Base-by-base conservation (phyloP, 2,329 filamentous ascomycete species). In the Colletotrichum tanaceti region DNA sequence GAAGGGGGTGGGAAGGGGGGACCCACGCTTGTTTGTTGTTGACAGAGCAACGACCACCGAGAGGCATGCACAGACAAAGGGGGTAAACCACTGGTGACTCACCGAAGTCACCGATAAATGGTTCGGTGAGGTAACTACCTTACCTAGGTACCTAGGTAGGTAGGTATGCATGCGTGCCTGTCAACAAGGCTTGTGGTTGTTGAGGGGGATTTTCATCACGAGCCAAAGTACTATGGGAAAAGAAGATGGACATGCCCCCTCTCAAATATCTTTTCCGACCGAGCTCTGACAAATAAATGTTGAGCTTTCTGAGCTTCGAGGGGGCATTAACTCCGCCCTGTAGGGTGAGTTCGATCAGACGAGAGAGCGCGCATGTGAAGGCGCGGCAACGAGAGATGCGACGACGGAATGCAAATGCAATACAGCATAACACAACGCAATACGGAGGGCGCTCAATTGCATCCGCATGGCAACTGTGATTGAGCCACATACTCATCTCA, bases 11-110 rank as follows among this genome's bases (percentile, higher is more conserved):
- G 49, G 57, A 66, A 69, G 63, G 35, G 66, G 65, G 47, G 32
- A 9, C 32, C 55, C 63, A 66, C 43, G 66, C 66, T 66, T 69
- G 66, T 69, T 66, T 66, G 63, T 44, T 66, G 66, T 69, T 66
- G 66, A 69, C 57, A 58, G 49, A 69, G 66, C 66, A 69, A 69
- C 66, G 50, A 69, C 55, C 66, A 49, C 66, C 50, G 57, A 35
- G 52, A 32, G 55, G 57, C 28, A 58, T 60, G 62, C 50, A 55
- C 55, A 61, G 62, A 69, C 66, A 69, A 69, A 66, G 66, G 66
- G 66, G 65, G 46, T 2, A 32, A 9, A 32, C 28, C 28, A 1
- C 28, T 7, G 1, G 32, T 52, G n/a, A n/a, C n/a, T n/a, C n/a
- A n/a, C n/a, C n/a, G n/a, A n/a, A n/a, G n/a, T n/a, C n/a, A n/a